Evolutionary conservation across 345 rosid species (phyloP), one percentile per base, ranked within the genome.

Genomic region (Barbarea vulgaris): DNA sequence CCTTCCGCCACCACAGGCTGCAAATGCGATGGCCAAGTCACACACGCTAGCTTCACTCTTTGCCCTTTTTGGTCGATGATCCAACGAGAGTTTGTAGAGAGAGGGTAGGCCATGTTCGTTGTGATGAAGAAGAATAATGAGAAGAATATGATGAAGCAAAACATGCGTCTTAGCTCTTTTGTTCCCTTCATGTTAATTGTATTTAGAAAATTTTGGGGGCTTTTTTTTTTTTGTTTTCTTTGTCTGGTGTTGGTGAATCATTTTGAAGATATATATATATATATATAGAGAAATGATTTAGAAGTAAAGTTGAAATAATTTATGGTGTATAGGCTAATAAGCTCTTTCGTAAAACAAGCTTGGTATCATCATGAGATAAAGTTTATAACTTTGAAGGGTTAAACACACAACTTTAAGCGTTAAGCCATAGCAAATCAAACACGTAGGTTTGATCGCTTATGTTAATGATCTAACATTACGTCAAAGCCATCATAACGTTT

Each of bases 1-100:
- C 96, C 96, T 78, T 90, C 93, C 1, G 90, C 93, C 41, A 90
- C 86, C 69, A 85, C 74, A 4, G 86, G 55, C 5, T 84, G 88
- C 5, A 88, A 80, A 77, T 88, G 93, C 3, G 91, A 72, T 17
- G 79, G 88, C 96, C 93, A 88, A 67, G 84, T 90, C 52, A 71
- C 84, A 80, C 96, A 89, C 0, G 87, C 88, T 10, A 89, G 79
- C 87, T 89, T 89, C 71, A 88, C 88, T 33, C 93, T 79, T 34
- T 66, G 78, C 17, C 85, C 87, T 0, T 58, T 53, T 52, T 73
- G 75, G 73, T 87, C 80, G 37, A 84, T 70, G 58, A 88, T 75
- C 93, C 93, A 88, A 56, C 88, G 77, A 2, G 83, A 74, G 39
- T 47, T 67, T 48, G 93, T 84, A 66, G 88, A 86, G 13, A 88